Evolutionary conservation across 805 yeast species (phyloP).

Genomic region (Ogataea paraovalis): DNA sequence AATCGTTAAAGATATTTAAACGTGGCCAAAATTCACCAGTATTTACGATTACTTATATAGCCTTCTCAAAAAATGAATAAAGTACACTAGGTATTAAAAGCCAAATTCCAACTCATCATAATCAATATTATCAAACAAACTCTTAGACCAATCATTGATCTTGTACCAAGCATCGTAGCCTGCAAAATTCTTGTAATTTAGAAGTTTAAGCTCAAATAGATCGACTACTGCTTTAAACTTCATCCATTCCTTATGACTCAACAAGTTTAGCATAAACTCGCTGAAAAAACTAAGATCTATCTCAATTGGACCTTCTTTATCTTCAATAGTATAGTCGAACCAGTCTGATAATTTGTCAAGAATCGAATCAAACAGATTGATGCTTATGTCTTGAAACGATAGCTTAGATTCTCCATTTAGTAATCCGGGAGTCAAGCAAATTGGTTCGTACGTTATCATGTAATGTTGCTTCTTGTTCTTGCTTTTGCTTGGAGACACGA

Average conservation of each 20-base stretch:
- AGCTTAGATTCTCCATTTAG: conserved; percentile 8
- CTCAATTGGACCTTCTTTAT: conserved; percentile 19
- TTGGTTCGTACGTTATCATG: neutral
- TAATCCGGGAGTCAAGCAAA: conserved; percentile 7
- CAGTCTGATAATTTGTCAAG: conserved; percentile 17
- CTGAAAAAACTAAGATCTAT: conserved; percentile 25
- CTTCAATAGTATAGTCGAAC: conserved; percentile 22
- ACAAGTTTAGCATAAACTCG: conserved; percentile 25
- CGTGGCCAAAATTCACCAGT: neutral
- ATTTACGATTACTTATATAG: neutral
- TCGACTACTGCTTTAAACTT: conserved; percentile 18
- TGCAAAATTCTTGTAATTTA: neutral
- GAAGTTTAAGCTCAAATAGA: conserved; percentile 12
- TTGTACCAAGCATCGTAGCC: conserved; percentile 22
- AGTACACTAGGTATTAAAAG: conserved; percentile 3
- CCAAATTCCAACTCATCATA: conserved; percentile 13
- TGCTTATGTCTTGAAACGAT: conserved; percentile 23
- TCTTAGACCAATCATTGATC: conserved; percentile 14
- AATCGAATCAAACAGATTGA: conserved; percentile 13
- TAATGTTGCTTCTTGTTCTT: neutral
- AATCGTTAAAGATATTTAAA: conserved; percentile 40
- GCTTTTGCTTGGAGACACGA: conserved; percentile 9
- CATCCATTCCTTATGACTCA: conserved; percentile 18
- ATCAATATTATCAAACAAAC: conserved; percentile 9
- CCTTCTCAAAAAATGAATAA: neutral